Evolutionary conservation across 2,329 filamentous ascomycete species (phyloP), one percentile per base, ranked within the genome.

Genomic region (Epichloe amarillans): DNA sequence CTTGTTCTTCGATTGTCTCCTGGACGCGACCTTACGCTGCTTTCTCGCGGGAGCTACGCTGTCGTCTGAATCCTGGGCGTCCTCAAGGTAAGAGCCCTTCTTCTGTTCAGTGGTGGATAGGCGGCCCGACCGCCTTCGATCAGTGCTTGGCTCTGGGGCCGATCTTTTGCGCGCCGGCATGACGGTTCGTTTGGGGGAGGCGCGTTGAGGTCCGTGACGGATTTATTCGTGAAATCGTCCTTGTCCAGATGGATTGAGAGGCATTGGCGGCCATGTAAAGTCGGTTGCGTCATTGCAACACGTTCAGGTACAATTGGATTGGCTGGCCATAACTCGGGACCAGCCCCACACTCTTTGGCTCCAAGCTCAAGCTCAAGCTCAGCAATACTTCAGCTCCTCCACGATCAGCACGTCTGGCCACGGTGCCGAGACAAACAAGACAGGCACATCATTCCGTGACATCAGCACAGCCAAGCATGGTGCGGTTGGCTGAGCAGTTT

Each of bases 11-110:
- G 45, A 48, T 10, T 45, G 45, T 36, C 56, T 60, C 53, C 59
- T 65, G 0, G 56, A 37, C 8, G 62, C 58, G 35, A 56, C 53
- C 33, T 60, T 61, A 12, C 58, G 60, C 48, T 59, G 66, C 52
- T 59, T 66, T 51, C 57, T 61, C 21, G 37, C 36, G 4, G 60
- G 56, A 14, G 56, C 59, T 12, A 53, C 17, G n/a, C 44, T 52
- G 1, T 51, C 53, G 1, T 54, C 54, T 5, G 56, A 52, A 2
- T 6, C 46, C 26, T 47, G 51, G 0, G 44, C 14, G 41, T 46
- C 52, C 30, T 76, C 74, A 58, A 78, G 78, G 59, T 79, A 79
- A 17, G 62, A 64, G 63, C 75, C 79, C 64, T 70, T 77, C 55
- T 69, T 77, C 55, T 69, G 64, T 19, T 68, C 65, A 26, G 68